Evolutionary conservation across 768 basidiomycete genomes (phyloP).

Genomic region (Lentinula lateritia): DNA sequence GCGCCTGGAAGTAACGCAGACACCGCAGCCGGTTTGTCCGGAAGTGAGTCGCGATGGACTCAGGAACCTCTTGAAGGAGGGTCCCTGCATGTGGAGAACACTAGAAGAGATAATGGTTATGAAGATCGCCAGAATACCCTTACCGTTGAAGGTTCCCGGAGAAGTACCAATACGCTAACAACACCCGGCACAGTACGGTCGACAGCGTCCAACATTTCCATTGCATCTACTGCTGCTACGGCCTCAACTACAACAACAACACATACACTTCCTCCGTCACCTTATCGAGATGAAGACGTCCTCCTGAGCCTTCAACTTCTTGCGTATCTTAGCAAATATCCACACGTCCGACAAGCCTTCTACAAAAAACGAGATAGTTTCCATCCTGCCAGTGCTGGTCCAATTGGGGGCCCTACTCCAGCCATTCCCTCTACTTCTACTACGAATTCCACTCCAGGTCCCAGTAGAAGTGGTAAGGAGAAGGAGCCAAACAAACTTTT

Average conservation of each 20-base stretch:
- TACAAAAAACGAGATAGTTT: constrained; percentile 84
- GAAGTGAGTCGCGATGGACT: neutral
- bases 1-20: neutral
- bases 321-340: constrained; percentile 96
- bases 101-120: neutral
- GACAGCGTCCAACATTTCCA: constrained; percentile 1
- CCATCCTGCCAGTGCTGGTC: constrained; percentile 61
- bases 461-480: constrained; percentile 15
- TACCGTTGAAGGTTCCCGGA: neutral
- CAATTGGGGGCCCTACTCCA: constrained; percentile 11
- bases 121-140: constrained; percentile 1
- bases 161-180: neutral
- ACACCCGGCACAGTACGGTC: constrained; percentile 4
- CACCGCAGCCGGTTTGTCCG: neutral
- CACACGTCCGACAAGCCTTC: constrained; percentile 93
- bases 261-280: constrained; percentile 31
- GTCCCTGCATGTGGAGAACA: neutral
- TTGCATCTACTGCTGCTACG: constrained; percentile 4
- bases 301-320: constrained; percentile 86
- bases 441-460: neutral
- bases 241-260: constrained; percentile 13
- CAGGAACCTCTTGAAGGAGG: neutral
- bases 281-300: constrained; percentile 93
- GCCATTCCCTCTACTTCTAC: constrained; percentile 1
- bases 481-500: constrained; percentile 22